Evolutionary conservation across 2,329 filamentous ascomycete species (phyloP), one percentile per base, ranked within the genome.

Genomic region (Fusarium sp.): DNA sequence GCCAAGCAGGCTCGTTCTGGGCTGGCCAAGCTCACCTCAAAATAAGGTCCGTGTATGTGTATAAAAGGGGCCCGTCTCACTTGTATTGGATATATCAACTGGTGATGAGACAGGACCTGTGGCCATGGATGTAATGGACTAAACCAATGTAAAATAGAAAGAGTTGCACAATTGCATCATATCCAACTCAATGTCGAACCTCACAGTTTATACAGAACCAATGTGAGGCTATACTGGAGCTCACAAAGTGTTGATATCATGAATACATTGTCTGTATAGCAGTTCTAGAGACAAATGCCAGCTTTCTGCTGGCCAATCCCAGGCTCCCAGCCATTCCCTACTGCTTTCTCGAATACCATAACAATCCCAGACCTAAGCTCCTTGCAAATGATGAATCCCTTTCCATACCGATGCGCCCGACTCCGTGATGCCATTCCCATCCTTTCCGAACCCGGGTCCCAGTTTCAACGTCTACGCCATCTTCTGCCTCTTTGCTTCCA

Each of bases 401-500:
- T 38, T 11, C 45, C 59, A 68, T 25, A 60, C 45, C 60, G 18
- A 62, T 76, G 62, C 77, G 77, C 77, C 77, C 59, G 47, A 63
- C 65, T 54, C 63, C 65, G 20, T 36, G 56, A 33, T 70, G 57
- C 60, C 62, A 10, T 71, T 56, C 38, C 47, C 65, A 20, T 57
- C 29, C 45, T 54, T n/a, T 47, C 54, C 38, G 31, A 54, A 22
- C 47, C 36, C 47, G 36, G 50, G 62, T 27, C 42, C 38, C 29
- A 64, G 14, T 60, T 58, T 33, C 33, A 58, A 71, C 13, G 62
- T 31, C 73, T 79, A 86, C 38, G 79, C 78, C 71, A 82, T 85
- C 80, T 85, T 89, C 79, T 88, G 88, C 57, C 89, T 84, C 79
- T 91, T 91, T 3, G 83, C 79, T 64, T 90, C 89, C 11, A 82